phyloP scores from a whole-genome alignment of 2,329 filamentous ascomycete genomes.

The Lachnellula cervina region DNA sequence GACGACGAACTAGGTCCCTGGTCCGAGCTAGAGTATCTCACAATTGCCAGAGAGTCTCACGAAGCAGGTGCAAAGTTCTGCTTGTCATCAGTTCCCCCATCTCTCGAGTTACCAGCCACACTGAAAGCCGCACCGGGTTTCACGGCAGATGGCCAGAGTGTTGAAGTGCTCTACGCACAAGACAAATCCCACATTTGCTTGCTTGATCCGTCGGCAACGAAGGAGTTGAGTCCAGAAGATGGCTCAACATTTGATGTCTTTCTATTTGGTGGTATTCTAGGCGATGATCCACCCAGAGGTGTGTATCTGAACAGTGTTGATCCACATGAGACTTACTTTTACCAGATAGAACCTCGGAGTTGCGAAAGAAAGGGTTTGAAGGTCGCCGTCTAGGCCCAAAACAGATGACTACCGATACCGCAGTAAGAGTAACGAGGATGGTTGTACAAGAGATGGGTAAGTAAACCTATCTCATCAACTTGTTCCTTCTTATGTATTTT shows the following conservation, averaged over 20 bases:
- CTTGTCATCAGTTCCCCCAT: conserved; percentile 72
- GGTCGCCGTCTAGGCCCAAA: conserved; percentile 83
- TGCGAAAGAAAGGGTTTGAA: conserved; percentile 87
- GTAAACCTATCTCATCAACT: conserved; percentile 24
- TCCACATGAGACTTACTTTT: conserved; percentile 6
- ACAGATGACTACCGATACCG: conserved; percentile 98
- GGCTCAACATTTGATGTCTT: conserved; percentile 82
- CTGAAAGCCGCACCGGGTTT: conserved; percentile 57
- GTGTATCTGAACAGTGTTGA: conserved; percentile 24
- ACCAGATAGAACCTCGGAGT: conserved; percentile 86
- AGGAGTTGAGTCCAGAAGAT: conserved; percentile 80
- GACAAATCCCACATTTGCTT: conserved; percentile 77
- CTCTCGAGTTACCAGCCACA: conserved; percentile 59
- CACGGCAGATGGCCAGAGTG: conserved; percentile 67
- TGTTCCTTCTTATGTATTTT: neutral
- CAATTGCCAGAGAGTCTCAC: conserved; percentile 78
- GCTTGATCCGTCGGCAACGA: conserved; percentile 76
- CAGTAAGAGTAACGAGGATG: conserved; percentile 86
- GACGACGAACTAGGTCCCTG: conserved; percentile 90
- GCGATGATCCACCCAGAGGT: conserved; percentile 92
- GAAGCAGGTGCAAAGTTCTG: conserved; percentile 65
- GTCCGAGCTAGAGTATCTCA: conserved; percentile 88
- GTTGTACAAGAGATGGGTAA: conserved; percentile 79
- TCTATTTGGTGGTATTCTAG: conserved; percentile 89
- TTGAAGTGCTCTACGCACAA: conserved; percentile 73